phyloP scores from a whole-genome alignment of 2,329 filamentous ascomycete genomes.

The Paecilomyces dactylethromorphus region DNA sequence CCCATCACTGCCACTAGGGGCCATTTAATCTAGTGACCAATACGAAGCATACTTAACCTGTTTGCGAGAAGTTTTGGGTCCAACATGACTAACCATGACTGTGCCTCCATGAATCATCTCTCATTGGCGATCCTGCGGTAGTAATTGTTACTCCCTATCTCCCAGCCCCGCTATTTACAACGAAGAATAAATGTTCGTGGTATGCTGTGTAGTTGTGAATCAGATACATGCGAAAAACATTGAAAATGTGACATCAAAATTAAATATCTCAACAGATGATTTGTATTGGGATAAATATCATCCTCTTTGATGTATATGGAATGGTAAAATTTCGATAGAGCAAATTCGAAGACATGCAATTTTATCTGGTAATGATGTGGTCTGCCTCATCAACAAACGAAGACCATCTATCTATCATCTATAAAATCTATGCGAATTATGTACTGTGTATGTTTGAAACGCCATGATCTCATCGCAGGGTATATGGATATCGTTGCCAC shows the following conservation, averaged over 20 bases:
- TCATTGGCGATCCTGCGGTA: neutral
- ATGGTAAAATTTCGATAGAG: no score
- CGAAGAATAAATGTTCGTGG: no score
- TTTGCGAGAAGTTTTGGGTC: neutral
- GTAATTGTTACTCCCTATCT: neutral
- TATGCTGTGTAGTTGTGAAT: no score
- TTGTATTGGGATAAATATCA: no score
- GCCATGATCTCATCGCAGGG: neutral
- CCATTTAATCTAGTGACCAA: neutral
- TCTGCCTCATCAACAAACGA: neutral
- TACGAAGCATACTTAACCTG: no score
- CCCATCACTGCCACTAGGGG: neutral
- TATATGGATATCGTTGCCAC: neutral
- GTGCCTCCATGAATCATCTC: neutral
- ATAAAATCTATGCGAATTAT: neutral
- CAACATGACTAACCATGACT: neutral
- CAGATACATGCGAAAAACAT: no score
- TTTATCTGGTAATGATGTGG: no score
- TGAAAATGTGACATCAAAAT: no score
- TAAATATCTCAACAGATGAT: no score
- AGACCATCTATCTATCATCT: neutral
- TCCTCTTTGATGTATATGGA: no score
- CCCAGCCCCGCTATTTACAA: neutral
- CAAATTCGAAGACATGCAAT: no score
- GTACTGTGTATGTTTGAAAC: neutral